phyloP scores from a whole-genome alignment of 768 basidiomycete genomes.

The Amanita polypyramis region DNA sequence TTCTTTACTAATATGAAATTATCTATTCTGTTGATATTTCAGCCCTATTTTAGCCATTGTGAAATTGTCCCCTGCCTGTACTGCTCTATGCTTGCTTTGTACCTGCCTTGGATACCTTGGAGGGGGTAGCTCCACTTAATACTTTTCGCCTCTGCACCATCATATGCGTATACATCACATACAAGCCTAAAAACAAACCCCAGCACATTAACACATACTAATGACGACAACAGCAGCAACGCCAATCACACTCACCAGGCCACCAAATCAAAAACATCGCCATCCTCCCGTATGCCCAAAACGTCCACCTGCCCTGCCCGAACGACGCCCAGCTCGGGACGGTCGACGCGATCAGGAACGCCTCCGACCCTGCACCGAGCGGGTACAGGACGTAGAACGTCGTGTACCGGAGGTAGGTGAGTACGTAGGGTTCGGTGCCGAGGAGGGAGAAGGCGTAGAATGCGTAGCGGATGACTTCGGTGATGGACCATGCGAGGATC shows the following conservation, averaged over 20 bases:
- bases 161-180: slow-evolving; percentile 45
- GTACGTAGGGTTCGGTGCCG: slow-evolving; percentile 32
- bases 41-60: too few species aligned
- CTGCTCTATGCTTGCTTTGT: slow-evolving; percentile 5
- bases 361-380: slow-evolving; percentile 85
- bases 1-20: too few species aligned
- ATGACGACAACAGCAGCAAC: too few species aligned
- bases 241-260: slow-evolving; percentile 52
- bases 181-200: slow-evolving; percentile 25
- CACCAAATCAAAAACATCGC: slow-evolving; percentile 75
- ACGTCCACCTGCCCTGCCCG: slow-evolving; percentile 25
- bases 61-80: neutral
- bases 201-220: neutral
- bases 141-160: slow-evolving; percentile 39
- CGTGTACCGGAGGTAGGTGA: slow-evolving; percentile 78
- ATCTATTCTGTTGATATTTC: too few species aligned
- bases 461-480: slow-evolving; percentile 86
- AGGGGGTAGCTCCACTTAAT: slow-evolving; percentile 15
- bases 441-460: slow-evolving; percentile 73
- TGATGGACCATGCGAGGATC: slow-evolving; percentile 86
- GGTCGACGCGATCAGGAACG: slow-evolving; percentile 69
- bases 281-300: slow-evolving; percentile 32
- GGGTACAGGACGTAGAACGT: slow-evolving; percentile 94
- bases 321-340: slow-evolving; percentile 42
- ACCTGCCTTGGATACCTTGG: slow-evolving; percentile 7